Conservation (phyloP, 2,329 filamentous ascomycete species). For the Raffaelea deltoideospora region DNA sequence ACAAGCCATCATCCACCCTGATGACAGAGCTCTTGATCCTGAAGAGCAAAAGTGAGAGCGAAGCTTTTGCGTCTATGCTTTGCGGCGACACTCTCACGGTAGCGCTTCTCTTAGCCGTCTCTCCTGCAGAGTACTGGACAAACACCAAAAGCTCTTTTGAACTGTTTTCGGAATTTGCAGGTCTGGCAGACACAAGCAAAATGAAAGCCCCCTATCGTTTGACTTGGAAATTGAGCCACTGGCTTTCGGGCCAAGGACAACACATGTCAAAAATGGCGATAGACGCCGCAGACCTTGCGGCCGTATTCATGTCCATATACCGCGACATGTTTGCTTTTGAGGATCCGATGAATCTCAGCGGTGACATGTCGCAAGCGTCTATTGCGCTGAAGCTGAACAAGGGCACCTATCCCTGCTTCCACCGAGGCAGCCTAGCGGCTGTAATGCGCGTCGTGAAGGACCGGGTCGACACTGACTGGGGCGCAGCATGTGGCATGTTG, state of each 20-base stretch:
- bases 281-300: constrained; percentile 21
- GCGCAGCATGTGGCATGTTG: constrained; percentile 15
- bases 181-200: too few relatives aligned
- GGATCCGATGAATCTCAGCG: constrained; percentile 11
- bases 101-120: constrained; percentile 34
- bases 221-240: constrained; percentile 20
- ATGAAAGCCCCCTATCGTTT: constrained; percentile 15
- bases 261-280: constrained; percentile 12
- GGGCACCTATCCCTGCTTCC: constrained; percentile 16
- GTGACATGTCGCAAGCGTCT: constrained; percentile 1
- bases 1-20: constrained; percentile 27
- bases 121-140: constrained; percentile 33
- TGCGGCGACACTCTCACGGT: constrained; percentile 30
- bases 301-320: constrained; percentile 26
- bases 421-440: constrained; percentile 23
- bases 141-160: constrained; percentile 27
- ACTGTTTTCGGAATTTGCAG: too few relatives aligned
- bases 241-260: constrained; percentile 12
- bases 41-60: constrained; percentile 14
- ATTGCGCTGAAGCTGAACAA: too few relatives aligned
- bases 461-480: constrained; percentile 20
- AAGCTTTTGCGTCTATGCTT: constrained; percentile 25
- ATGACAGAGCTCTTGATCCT: constrained; percentile 32
- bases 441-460: constrained; percentile 22
- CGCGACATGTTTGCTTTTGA: constrained; percentile 28